Base-by-base conservation (phyloP, 164 flowering plant genomes). In the Chimonanthus salicifolius region DNA sequence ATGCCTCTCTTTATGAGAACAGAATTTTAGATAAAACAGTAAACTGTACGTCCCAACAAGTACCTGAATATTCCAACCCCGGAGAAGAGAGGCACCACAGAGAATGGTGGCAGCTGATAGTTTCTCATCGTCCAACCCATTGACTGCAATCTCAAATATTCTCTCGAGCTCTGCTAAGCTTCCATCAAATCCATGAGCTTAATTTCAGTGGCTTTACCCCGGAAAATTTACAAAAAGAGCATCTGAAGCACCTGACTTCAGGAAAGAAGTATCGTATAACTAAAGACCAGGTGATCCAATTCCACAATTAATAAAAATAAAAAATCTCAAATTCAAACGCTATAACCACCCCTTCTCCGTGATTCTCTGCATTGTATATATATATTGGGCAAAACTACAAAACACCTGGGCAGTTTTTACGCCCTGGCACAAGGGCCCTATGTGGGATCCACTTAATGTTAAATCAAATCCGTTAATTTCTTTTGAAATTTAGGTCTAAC, bases 31-130 rank as follows among this genome's bases (percentile, higher is more conserved):
- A 63, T n/a, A 0, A 18, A 18, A 9, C 11, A 15, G 68, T 48
- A 66, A 48, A 66, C 44, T 44, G 47, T 48, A 7, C 46, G 4
- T 48, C 46, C 68, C 4, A 44, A 6, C 33, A 33, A 33, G 15
- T 84, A 94, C 99, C 97, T 94, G 99, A 75, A 92, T 79, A 80
- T 86, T 94, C 99, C 99, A 94, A 77, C 99, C 97, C 75, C 97
- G 92, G 80, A 79, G 49, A n/a, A 94, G 83, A 80, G 97, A 91
- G 68, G 97, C 97, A 33, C 97, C 97, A 84, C 97, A 92, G 58
- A 94, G 88, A 85, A 94, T 80, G 33, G 86, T 85, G 33, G 95
- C 97, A 54, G 97, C 99, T 70, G 87, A 83, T 77, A 89, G 86
- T 86, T 89, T 94, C 84, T 94, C 97, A 21, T 92, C 97, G 74